Evolutionary conservation across 805 yeast species (phyloP), one percentile per base, ranked within the genome.

Genomic region (Candida silvicultrix): DNA sequence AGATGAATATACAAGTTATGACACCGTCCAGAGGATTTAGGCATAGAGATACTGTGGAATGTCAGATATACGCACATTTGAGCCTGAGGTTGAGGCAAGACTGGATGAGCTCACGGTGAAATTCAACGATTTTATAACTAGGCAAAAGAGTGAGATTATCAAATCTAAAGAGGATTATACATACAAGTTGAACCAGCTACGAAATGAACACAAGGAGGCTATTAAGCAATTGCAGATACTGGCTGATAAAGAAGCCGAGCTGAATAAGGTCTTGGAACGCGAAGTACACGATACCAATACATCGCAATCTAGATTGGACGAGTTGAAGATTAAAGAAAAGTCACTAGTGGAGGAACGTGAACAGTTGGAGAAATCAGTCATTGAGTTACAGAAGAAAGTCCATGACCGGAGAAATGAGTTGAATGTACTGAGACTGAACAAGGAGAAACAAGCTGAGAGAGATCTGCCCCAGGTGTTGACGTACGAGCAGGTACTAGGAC

Each of bases 401-500:
- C 55, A 56, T 10, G 45, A 51, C 16, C 60, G 65, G 38, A 60
- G 68, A 25, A 55, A 60, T 3, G 67, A 69, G 49, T 59, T 69
- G 22, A 51, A 49, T 20, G 58, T 58, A 36, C 57, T 70, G 8
- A 66, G 64, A 36, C 62, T 64, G 42, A 60, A 64, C 34, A 56
- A 78, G 32, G 59, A 61, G 18, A 49, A 56, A 10, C 86, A 82
- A 54, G 64, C 71, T 8, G 65, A 64, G 25, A 66, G 65, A 37
- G 80, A 80, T 47, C 63, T 65, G 15, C 79, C 80, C 0, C 87
- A 82, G 55, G 64, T 78, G 37, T 46, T 63, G 16, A 66, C 73
- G 37, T 78, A 73, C 61, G 85, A 82, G 49, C 60, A 66, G 35
- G 63, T 78, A 42, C 63, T 81, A 39, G 88, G 89, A 1, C 57